Evolutionary conservation across 169 alveolate species (phyloP).

Genomic region (Plasmodium coatneyi): DNA sequence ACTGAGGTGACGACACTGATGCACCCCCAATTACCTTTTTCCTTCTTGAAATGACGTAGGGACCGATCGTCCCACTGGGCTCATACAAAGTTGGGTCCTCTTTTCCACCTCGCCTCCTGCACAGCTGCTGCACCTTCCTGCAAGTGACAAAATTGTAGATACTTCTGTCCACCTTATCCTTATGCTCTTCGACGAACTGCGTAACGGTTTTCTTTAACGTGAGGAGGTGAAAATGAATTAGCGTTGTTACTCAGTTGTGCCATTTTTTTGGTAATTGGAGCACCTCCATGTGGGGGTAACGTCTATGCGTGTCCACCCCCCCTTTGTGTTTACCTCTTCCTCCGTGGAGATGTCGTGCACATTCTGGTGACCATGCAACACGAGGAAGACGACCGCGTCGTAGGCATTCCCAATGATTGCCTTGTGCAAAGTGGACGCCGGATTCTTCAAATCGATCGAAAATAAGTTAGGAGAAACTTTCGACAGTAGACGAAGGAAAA

Average conservation of each 20-base stretch:
- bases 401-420: conserved; percentile 68
- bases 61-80: conserved; percentile 44
- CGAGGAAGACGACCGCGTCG: conserved; percentile 52
- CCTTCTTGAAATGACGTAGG: conserved; percentile 24
- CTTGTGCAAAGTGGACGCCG: conserved; percentile 33
- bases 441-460: background rate
- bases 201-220: conserved; percentile 28
- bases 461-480: conserved; percentile 18
- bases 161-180: conserved; percentile 30
- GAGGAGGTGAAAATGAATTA: background rate
- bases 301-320: background rate
- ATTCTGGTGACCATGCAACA: conserved; percentile 12
- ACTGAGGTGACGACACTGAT: background rate
- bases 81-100: conserved; percentile 15
- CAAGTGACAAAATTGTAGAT: conserved; percentile 22
- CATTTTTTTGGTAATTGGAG: background rate
- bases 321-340: conserved; percentile 10
- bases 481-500: conserved; percentile 64
- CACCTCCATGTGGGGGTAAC: background rate
- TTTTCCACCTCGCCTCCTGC: conserved; percentile 4
- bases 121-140: conserved; percentile 3
- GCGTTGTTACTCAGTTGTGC: background rate
- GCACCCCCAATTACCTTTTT: conserved; percentile 14
- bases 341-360: conserved; percentile 48
- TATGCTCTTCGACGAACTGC: conserved; percentile 61